Conservation (phyloP, 2,329 filamentous ascomycete genomes). For the Exophiala xenobiotica region DNA sequence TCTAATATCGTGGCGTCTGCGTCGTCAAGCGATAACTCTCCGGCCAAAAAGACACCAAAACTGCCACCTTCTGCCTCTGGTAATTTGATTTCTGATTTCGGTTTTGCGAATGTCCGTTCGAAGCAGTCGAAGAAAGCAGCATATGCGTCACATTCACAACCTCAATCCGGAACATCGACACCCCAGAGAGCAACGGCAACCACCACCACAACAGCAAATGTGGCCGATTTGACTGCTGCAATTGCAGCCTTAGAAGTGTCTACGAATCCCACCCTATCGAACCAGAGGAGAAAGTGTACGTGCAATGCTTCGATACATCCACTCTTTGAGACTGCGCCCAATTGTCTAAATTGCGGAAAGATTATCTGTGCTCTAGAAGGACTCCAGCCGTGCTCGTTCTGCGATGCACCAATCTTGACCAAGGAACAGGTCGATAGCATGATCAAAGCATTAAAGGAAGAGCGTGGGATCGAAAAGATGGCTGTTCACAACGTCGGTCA, state of each 20-base stretch:
- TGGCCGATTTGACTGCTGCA: conserved; percentile 65
- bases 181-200: conserved; percentile 55
- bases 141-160: conserved; percentile 38
- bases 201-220: conserved; percentile 45
- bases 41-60: conserved; percentile 42
- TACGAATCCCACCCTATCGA: conserved; percentile 73
- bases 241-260: conserved; percentile 88
- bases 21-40: conserved; percentile 45
- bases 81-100: conserved; percentile 74
- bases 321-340: conserved; percentile 84
- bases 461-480: conserved; percentile 85
- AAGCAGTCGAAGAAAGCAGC: conserved; percentile 59
- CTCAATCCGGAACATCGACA: conserved; percentile 67
- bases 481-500: conserved; percentile 71
- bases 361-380: conserved; percentile 94
- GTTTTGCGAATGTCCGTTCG: conserved; percentile 55
- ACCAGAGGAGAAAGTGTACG: conserved; percentile 68
- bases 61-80: conserved; percentile 69
- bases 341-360: conserved; percentile 89
- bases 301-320: conserved; percentile 88
- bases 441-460: conserved; percentile 77
- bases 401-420: conserved; percentile 70
- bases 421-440: conserved; percentile 76
- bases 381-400: conserved; percentile 90
- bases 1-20: conserved; percentile 43